Conservation (phyloP, 2,329 filamentous ascomycete species). For the Trichothecium sympodiale region DNA sequence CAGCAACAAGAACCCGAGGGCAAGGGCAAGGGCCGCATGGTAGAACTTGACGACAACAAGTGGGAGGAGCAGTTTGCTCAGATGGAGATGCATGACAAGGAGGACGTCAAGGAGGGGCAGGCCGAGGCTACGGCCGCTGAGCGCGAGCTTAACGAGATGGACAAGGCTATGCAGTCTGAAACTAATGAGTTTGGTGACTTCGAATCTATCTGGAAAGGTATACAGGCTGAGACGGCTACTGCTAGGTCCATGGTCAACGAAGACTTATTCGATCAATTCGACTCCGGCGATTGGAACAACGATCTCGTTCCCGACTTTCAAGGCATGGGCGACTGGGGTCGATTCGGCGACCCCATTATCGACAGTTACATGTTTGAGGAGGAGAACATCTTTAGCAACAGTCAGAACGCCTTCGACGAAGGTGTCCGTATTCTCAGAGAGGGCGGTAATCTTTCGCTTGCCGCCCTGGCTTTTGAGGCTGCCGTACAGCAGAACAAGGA, state of each 20-base stretch:
- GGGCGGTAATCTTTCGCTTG: conserved; percentile 87
- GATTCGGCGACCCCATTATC: conserved; percentile 63
- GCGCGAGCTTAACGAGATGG: conserved; percentile 78
- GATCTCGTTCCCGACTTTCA: conserved; percentile 46
- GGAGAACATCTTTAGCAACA: conserved; percentile 77
- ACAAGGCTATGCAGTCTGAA: conserved; percentile 56
- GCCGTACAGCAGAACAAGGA: conserved; percentile 81
- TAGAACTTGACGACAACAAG: conserved; percentile 85
- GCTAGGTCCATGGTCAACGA: conserved; percentile 62
- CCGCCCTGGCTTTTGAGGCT: conserved; percentile 89
- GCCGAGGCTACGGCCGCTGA: conserved; percentile 66
- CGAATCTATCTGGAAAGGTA: conserved; percentile 78
- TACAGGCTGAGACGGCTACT: conserved; percentile 63
- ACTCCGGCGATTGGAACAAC: conserved; percentile 71
- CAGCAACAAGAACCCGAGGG: conserved; percentile 38
- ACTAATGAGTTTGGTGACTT: conserved; percentile 75
- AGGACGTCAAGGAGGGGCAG: conserved; percentile 42
- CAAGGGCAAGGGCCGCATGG: conserved; percentile 83
- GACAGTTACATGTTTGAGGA: conserved; percentile 93
- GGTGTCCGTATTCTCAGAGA: conserved; percentile 87
- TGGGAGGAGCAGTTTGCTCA: conserved; percentile 97
- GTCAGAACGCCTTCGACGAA: conserved; percentile 81
- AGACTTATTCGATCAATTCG: conserved; percentile 55
- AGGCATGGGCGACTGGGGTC: conserved; percentile 49
- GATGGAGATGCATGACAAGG: conserved; percentile 59